Conservation (phyloP, 306 rosid genomes). For the Glycine soja region DNA sequence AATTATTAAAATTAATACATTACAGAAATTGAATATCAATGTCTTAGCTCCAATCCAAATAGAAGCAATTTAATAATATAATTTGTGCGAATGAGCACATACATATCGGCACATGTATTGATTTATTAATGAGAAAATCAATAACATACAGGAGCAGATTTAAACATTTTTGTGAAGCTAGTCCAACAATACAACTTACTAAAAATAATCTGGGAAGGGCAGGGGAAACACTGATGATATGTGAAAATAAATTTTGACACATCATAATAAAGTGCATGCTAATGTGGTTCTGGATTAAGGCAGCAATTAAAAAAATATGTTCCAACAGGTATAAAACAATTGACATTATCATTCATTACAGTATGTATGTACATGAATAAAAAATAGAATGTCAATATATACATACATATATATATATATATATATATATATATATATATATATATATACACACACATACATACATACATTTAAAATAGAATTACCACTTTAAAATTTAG, state of each 20-base stretch:
- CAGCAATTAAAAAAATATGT: constrained; percentile 1
- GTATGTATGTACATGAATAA: constrained; percentile 5
- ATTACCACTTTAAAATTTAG: background rate
- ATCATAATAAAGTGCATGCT: background rate
- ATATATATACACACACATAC: too few relatives aligned
- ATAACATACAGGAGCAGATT: background rate
- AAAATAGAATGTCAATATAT: constrained; percentile 1
- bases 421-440: too few relatives aligned
- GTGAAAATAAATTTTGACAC: background rate
- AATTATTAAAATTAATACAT: constrained; percentile 34
- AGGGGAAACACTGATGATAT: background rate
- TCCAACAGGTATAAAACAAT: constrained; percentile 3
- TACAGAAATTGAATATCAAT: background rate
- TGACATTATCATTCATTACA: background rate
- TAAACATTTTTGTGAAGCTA: background rate
- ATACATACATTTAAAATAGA: background rate
- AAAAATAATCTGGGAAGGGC: background rate
- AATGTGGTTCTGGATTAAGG: background rate
- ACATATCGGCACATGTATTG: background rate
- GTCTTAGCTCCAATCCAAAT: constrained; percentile 13
- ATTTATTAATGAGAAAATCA: too few relatives aligned
- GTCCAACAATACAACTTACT: background rate
- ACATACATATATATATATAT: background rate
- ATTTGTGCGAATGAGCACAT: background rate
- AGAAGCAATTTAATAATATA: constrained; percentile 39